These are phyloP conservation scores for Aurinia saxatilis DNA, from an alignment of 345 rosid species.

Conservation along the genomic window DNA sequence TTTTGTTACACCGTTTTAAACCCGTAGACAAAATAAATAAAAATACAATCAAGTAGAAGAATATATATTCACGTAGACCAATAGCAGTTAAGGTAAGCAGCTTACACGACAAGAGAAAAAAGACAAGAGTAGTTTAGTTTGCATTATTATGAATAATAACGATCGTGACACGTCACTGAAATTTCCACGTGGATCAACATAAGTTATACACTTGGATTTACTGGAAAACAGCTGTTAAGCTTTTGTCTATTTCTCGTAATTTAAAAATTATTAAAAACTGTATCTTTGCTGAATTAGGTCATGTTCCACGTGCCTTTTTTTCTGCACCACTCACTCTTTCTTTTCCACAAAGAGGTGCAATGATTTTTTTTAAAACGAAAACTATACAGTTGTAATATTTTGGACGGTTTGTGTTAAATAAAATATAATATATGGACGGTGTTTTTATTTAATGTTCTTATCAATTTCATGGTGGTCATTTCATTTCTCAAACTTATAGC, in stretches of 20 bases:
- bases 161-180: neutral
- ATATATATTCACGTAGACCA: slow-evolving; percentile 13
- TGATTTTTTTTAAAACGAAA: slow-evolving; percentile 1
- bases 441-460: neutral
- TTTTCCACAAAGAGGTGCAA: slow-evolving; percentile 11
- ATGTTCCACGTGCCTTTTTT: slow-evolving; percentile 29
- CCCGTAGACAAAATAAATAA: neutral
- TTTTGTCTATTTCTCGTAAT: slow-evolving; percentile 3
- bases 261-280: neutral
- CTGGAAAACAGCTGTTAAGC: slow-evolving; percentile 18
- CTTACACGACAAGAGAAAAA: slow-evolving; percentile 10
- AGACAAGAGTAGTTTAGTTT: slow-evolving; percentile 15
- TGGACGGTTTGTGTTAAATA: slow-evolving; percentile 23
- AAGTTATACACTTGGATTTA: neutral
- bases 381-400: slow-evolving; percentile 5
- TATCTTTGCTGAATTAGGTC: slow-evolving; percentile 13
- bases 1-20: neutral
- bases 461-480: neutral
- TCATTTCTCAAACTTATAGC: neutral
- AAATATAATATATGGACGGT: slow-evolving; percentile 18
- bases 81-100: slow-evolving; percentile 7
- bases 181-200: neutral
- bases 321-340: slow-evolving; percentile 13
- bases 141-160: slow-evolving; percentile 1
- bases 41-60: slow-evolving; percentile 17